Evolutionary conservation across 192 early-diverging fungal genomes (phyloP).

Genomic region (Coemansia sp.): DNA sequence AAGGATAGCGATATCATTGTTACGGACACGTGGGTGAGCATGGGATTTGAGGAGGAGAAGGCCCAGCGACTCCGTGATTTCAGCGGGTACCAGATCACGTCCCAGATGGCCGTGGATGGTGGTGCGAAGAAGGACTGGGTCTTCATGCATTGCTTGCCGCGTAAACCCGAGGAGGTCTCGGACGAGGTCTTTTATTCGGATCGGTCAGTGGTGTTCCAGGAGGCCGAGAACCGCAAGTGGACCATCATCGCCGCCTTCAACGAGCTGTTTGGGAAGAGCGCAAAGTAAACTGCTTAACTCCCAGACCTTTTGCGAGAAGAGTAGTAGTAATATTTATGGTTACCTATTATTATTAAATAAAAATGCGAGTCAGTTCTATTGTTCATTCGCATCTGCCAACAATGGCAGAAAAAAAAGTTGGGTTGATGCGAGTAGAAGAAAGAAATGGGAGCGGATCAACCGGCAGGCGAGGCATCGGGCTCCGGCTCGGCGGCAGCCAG

Average conservation of each 20-base stretch:
- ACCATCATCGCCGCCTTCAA: slow-evolving; percentile 88
- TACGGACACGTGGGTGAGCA: slow-evolving; percentile 98
- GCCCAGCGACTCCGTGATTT: slow-evolving; percentile 78
- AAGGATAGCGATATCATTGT: slow-evolving; percentile 84
- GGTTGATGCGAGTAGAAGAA: not conserved
- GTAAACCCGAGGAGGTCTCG: slow-evolving; percentile 95
- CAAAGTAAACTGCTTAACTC: slow-evolving; percentile 30
- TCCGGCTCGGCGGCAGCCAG: not conserved
- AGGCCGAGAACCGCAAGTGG: slow-evolving; percentile 99
- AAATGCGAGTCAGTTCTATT: not conserved
- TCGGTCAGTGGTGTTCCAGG: slow-evolving; percentile 91
- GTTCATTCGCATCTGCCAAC: not conserved
- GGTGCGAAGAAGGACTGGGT: slow-evolving; percentile 86
- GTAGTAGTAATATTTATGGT: too few species aligned
- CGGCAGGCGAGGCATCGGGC: not conserved
- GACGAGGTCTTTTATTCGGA: slow-evolving; percentile 94
- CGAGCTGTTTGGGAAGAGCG: slow-evolving; percentile 52
- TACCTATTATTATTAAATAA: not conserved
- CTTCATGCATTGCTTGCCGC: slow-evolving; percentile 98
- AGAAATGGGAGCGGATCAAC: not conserved
- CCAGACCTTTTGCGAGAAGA: too few species aligned
- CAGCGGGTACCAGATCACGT: slow-evolving; percentile 85
- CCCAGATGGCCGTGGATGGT: slow-evolving; percentile 74
- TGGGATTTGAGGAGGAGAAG: slow-evolving; percentile 97
- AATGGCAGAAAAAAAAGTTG: not conserved